Base-by-base conservation (phyloP, 1,284 basidiomycete species). In the Porodaedalea pini region DNA sequence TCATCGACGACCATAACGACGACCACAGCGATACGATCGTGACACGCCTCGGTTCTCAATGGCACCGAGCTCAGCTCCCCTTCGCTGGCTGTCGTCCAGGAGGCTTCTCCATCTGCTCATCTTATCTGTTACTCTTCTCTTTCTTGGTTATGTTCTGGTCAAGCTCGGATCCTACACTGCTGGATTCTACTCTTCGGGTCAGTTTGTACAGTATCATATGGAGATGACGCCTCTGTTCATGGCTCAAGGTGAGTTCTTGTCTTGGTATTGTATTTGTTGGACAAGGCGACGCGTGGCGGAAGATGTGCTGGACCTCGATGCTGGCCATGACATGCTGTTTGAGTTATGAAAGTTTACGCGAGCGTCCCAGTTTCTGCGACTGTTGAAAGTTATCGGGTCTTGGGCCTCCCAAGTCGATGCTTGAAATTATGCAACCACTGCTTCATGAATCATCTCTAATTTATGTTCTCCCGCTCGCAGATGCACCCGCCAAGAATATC, bases 171-270 rank as follows among this genome's bases (percentile, higher is more conserved):
- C 19, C 11, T 37, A 21, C 23, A 37, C 8, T 19, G 3, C 19
- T 15, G 21, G 15, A 19, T 37, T 34, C 19, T 36, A 51, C n/a
- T 51, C 49, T 10, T 37, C 32, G 17, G 49, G 49, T 3, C 1
- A 37, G n/a, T 51, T 51, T 15, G 49, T 51, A 8, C n/a, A 23
- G 17, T 51, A 51, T 37, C 49, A 37, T 37, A 37, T 51, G 49
- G 34, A 37, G n/a, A 51, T 37, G 49, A 51, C 49, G 4, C 49
- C 32, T 5, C 15, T 19, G 19, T 23, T 51, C 32, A 5, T 5
- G 8, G 11, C 23, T 32, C 17, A 32, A 36, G 34, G 31, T 51
- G 49, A 37, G 3, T 32, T n/a, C 13, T 23, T 36, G 23, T 21
- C 40, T 19, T 17, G n/a, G 15, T 8, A 41, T 17, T 41, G 13